These are phyloP conservation scores for Claviceps sp. DNA, from an alignment of 2,329 filamentous ascomycete genomes.

Conservation along the genomic window DNA sequence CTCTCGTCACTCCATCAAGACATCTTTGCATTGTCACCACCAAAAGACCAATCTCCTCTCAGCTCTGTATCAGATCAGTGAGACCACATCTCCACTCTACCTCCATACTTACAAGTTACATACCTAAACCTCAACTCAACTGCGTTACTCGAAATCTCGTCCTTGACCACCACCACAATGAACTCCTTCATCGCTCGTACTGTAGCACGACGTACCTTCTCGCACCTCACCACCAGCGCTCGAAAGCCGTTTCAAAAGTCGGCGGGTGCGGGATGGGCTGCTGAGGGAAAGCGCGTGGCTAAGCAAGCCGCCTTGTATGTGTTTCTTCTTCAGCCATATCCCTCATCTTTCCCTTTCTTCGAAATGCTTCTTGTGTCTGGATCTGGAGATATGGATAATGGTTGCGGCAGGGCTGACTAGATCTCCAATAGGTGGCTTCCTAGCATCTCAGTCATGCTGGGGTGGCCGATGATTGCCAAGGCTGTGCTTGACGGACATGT, in stretches of 20 bases:
- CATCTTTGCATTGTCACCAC: background rate
- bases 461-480: constrained; percentile 21
- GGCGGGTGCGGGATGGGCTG: constrained; percentile 19
- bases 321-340: background rate
- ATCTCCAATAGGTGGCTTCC: constrained; percentile 19
- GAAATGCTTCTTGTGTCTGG: too few relatives aligned
- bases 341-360: background rate
- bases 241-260: constrained; percentile 18
- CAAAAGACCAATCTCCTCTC: background rate
- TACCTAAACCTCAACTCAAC: background rate
- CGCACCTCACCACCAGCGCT: constrained; percentile 17
- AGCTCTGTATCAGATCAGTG: background rate
- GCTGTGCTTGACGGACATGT: constrained; percentile 19
- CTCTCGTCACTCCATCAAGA: background rate
- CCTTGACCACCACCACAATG: constrained; percentile 10
- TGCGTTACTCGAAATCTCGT: background rate
- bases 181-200: constrained; percentile 16
- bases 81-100: background rate
- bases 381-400: too few relatives aligned
- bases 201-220: constrained; percentile 20
- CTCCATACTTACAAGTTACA: background rate
- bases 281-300: constrained; percentile 18
- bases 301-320: constrained; percentile 21
- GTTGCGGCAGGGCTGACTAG: background rate
- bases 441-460: constrained; percentile 19